A percentile compares a stretch with the other conserved stretches of the same genome.
Conservation (phyloP, 352 stramenopile species). For the Pythium rishiriense region DNA sequence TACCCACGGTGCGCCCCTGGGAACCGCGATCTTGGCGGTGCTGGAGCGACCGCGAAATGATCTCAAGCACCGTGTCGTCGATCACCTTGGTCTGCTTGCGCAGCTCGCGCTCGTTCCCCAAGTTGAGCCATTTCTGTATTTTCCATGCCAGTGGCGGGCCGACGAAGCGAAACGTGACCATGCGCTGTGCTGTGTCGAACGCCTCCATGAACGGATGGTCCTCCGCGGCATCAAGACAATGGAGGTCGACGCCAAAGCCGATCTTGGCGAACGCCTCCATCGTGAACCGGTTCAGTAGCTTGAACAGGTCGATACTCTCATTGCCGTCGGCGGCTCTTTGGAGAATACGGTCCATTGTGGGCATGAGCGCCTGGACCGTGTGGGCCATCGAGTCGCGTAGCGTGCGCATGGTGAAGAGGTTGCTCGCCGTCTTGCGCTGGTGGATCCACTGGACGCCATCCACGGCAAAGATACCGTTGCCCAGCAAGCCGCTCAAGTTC, state of each 20-base stretch:
- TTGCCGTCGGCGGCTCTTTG: background rate
- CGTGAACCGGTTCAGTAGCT: slow-evolving; percentile 27
- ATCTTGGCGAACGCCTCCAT: slow-evolving; percentile 36
- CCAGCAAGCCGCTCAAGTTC: slow-evolving; percentile 20
- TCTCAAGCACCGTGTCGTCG: slow-evolving; percentile 33
- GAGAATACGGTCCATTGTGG: background rate
- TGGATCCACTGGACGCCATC: slow-evolving; percentile 25
- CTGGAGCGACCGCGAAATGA: slow-evolving; percentile 40
- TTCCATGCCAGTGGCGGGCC: slow-evolving; percentile 51
- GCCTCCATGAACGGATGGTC: slow-evolving; percentile 28
- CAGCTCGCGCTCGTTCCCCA: slow-evolving; percentile 20
- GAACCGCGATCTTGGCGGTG: background rate
- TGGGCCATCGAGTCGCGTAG: slow-evolving; percentile 26
- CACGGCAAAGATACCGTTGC: slow-evolving; percentile 28
- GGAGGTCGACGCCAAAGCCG: slow-evolving; percentile 28
- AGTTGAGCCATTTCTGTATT: slow-evolving; percentile 11
- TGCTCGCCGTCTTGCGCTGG: slow-evolving; percentile 31
- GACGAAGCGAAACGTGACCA: slow-evolving; percentile 16
- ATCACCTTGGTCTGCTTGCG: slow-evolving; percentile 23
- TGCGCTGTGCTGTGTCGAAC: slow-evolving; percentile 21
- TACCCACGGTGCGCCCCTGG: background rate
- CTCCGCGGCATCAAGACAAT: slow-evolving; percentile 3
- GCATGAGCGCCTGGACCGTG: slow-evolving; percentile 22
- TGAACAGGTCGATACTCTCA: slow-evolving; percentile 19
- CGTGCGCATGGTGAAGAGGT: slow-evolving; percentile 29